Evolutionary conservation across 306 rosid species (phyloP).

Genomic region (Sechiopsis laciniata): DNA sequence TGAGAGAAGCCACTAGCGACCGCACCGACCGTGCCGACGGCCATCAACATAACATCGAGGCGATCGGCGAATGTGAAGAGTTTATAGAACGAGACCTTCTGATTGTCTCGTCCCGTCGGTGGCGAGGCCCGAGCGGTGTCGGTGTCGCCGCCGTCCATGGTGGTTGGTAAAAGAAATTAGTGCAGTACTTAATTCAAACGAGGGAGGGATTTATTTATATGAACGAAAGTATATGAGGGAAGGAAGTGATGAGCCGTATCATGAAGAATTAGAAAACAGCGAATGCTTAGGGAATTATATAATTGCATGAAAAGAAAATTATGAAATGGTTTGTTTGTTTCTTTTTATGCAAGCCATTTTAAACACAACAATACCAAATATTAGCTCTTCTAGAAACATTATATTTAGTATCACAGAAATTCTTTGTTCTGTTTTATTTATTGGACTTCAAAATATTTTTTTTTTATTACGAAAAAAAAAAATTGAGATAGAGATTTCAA

Average conservation of each 20-base stretch:
- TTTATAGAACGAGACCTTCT: slow-evolving; percentile 48
- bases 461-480: no score
- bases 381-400: not conserved
- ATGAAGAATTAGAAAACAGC: no score
- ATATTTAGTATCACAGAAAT: not conserved
- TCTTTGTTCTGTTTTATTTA: no score
- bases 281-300: no score
- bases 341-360: no score
- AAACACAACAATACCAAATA: not conserved
- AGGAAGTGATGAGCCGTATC: not conserved
- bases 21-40: slow-evolving; percentile 46
- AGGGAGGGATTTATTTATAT: not conserved
- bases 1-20: slow-evolving; percentile 48
- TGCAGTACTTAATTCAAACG: not conserved
- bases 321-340: no score
- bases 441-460: no score
- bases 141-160: slow-evolving; percentile 2
- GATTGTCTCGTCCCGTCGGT: not conserved
- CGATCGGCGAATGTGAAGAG: slow-evolving; percentile 66
- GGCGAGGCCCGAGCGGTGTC: not conserved
- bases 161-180: not conserved
- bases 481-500: no score
- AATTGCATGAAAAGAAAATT: not conserved
- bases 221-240: not conserved
- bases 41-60: slow-evolving; percentile 46